phyloP scores from a whole-genome alignment of 2,329 filamentous ascomycete genomes.

The Penicillium corylophilum region DNA sequence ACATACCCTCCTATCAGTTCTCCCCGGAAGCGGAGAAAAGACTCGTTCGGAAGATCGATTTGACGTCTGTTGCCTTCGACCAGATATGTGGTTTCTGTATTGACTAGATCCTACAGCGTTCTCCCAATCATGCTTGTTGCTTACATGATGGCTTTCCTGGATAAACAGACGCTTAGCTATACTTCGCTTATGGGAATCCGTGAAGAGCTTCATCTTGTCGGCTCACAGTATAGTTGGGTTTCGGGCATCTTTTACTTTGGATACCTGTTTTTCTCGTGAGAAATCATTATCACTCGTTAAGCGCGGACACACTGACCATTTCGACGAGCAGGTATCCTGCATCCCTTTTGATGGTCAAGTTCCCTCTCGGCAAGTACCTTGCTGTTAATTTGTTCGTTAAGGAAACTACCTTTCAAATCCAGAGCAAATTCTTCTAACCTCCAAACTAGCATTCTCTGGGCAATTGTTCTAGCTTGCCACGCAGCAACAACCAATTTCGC shows the following conservation, averaged over 20 bases:
- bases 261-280: conserved; percentile 30
- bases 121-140: conserved; percentile 29
- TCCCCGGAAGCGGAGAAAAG: conserved; percentile 17
- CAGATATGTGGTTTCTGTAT: not conserved
- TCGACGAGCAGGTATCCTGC: conserved; percentile 25
- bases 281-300: no score
- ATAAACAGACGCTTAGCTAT: conserved; percentile 38
- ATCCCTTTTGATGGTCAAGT: conserved; percentile 36
- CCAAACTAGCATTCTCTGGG: conserved; percentile 28
- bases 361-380: conserved; percentile 39
- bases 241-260: conserved; percentile 29
- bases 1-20: conserved; percentile 8
- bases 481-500: conserved; percentile 41
- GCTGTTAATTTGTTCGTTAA: conserved; percentile 20
- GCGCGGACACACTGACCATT: not conserved
- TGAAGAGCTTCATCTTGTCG: conserved; percentile 29
- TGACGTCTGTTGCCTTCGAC: conserved; percentile 13
- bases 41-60: conserved; percentile 25
- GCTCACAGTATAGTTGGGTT: conserved; percentile 24
- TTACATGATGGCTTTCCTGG: conserved; percentile 35
- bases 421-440: not conserved
- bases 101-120: conserved; percentile 8
- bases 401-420: no score
- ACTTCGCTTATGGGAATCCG: conserved; percentile 35
- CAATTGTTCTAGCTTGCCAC: conserved; percentile 29